These are phyloP conservation scores for Tulasnella sp. DNA, from an alignment of 768 basidiomycete genomes.

Conservation along the genomic window DNA sequence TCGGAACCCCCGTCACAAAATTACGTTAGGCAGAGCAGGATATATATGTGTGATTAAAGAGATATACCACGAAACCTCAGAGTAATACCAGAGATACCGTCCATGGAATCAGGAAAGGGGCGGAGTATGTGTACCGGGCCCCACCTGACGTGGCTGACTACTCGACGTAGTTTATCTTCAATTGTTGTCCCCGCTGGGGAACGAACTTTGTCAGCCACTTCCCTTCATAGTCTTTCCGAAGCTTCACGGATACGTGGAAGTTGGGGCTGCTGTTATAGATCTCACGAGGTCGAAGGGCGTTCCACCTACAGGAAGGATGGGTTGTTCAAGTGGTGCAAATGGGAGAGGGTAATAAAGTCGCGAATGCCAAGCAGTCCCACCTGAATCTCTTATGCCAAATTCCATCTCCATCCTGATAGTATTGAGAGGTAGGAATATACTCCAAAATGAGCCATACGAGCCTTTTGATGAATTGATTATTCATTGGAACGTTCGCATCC, in stretches of 20 bases:
- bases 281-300: neutral
- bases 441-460: slow-evolving; percentile 26
- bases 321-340: neutral
- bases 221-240: neutral
- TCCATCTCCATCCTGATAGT: slow-evolving; percentile 19
- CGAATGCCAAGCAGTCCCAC: neutral
- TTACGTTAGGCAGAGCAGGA: neutral
- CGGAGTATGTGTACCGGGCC: neutral
- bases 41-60: neutral
- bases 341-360: neutral
- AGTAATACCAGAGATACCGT: neutral
- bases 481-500: slow-evolving; percentile 3
- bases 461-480: slow-evolving; percentile 4
- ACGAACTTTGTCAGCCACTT: slow-evolving; percentile 2
- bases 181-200: neutral
- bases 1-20: neutral
- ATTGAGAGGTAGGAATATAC: slow-evolving; percentile 10
- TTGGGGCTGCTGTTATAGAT: neutral
- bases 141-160: slow-evolving; percentile 30
- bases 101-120: neutral
- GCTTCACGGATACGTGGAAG: slow-evolving; percentile 1
- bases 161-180: slow-evolving; percentile 15
- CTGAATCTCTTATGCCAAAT: slow-evolving; percentile 5
- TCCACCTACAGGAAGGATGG: neutral
- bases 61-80: neutral